Base-by-base conservation (phyloP, 2,329 filamentous ascomycete genomes). In the Sclerotinia nivalis region DNA sequence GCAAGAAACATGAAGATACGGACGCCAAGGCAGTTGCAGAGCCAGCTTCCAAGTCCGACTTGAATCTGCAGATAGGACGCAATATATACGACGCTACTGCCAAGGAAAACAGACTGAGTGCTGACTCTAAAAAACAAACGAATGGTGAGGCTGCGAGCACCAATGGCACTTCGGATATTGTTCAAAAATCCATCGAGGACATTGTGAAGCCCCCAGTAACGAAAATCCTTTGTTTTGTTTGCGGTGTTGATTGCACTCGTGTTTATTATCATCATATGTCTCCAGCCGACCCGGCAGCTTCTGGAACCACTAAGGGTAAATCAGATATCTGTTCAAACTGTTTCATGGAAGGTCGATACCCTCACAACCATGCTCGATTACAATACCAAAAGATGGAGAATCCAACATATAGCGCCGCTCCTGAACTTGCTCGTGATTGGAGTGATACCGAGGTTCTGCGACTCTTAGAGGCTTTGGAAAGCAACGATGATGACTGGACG, bases 401-500 rank as follows among this genome's bases (percentile, higher is more conserved):
- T 77, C 89, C 91, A n/a, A 87, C 87, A 5, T 95, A 97, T 79
- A 89, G 91, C 5, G 86, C 88, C 1, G 84, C 92, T n/a, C 84
- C 91, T 2, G 94, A 97, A 75, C n/a, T 65, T 28, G n/a, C 61
- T 37, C 88, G 92, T 66, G 93, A 97, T 77, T 99, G 96, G 96
- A 91, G 91, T 28, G 94, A 98, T 77, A 89, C 92, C 20, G 96
- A 99, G 81, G 87, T 93, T 20, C 84, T 99, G n/a, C 86, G 93
- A 64, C 86, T 99, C 50, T 86, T 99, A 9, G 96, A 99, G 80
- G 96, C 89, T 12, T 84, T 99, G 62, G 96, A 99, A 81, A 88
- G 91, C 75, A 97, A 95, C 76, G 95, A 98, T 74, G 95, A 98
- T 72, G 93, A 98, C 81, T 99, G 96, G 96, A 91, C 92, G 70